Percentiles rank a stretch among this genome's conserved stretches.
These are phyloP conservation scores for Phytophthora foliorum DNA, from an alignment of 352 stramenopile genomes.

Conservation along the genomic window DNA sequence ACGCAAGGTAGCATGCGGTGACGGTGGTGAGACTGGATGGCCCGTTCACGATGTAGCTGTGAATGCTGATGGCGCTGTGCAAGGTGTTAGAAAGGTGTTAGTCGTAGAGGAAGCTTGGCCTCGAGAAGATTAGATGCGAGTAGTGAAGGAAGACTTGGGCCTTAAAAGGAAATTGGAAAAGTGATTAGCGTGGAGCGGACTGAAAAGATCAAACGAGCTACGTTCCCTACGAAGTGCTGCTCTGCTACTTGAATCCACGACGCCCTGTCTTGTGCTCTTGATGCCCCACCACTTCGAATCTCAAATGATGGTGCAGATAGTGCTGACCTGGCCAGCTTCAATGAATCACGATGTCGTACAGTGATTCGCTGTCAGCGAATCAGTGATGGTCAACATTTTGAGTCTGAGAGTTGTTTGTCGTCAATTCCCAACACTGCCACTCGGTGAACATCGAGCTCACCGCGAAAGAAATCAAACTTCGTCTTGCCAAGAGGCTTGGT, in stretches of 20 bases:
- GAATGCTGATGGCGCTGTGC: no score
- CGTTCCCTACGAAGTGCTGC: background rate
- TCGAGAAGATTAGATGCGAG: background rate
- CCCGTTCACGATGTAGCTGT: no score
- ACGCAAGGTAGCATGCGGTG: no score
- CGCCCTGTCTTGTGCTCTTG: background rate
- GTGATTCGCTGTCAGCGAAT: no score
- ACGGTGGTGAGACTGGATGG: no score
- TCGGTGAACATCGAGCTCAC: no score
- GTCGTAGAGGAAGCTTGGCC: background rate
- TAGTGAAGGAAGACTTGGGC: no score
- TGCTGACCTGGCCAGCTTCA: background rate
- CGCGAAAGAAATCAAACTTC: background rate
- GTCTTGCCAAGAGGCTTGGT: background rate
- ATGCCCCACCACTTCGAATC: background rate
- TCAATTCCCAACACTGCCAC: background rate
- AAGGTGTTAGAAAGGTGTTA: background rate
- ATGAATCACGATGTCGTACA: background rate
- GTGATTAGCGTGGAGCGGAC: background rate
- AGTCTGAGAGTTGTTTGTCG: background rate
- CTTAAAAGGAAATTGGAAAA: background rate
- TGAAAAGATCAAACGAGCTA: background rate
- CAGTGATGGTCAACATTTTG: background rate
- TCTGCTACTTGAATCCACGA: background rate
- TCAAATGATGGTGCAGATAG: background rate